Conservation (phyloP, 129 eudicot genomes). For the Chrysanthemum lavandulifolium region DNA sequence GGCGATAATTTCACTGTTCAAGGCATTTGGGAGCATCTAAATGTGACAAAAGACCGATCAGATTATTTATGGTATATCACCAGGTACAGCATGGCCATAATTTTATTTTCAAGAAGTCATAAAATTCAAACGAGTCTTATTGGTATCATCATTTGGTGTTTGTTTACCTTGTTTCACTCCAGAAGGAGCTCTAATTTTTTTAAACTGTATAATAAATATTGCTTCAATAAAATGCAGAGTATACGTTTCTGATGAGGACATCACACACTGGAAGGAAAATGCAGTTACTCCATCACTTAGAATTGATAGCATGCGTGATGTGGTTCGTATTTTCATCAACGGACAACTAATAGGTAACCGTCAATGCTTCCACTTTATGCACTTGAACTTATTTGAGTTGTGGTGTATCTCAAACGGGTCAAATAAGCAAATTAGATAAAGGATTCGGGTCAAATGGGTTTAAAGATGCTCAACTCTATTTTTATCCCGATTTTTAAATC, state of each 20-base stretch:
- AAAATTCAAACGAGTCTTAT: conserved; percentile 12
- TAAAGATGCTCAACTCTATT: too few relatives aligned
- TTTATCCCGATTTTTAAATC: too few relatives aligned
- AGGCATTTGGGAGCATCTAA: conserved; percentile 88
- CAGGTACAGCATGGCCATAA: conserved; percentile 44
- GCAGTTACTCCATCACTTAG: conserved; percentile 55
- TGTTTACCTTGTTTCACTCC: conserved; percentile 6
- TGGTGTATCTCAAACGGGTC: background rate
- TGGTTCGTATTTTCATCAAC: conserved; percentile 74
- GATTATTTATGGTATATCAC: conserved; percentile 93
- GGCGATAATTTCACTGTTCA: conserved; percentile 67
- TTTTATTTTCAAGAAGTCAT: background rate
- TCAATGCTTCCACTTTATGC: conserved; percentile 13
- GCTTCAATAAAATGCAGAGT: conserved; percentile 50
- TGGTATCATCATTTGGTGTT: conserved; percentile 12
- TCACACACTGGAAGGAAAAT: conserved; percentile 66
- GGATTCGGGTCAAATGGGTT: too few relatives aligned
- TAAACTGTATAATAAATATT: conserved; percentile 12
- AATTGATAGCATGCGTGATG: conserved; percentile 95
- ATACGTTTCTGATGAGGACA: conserved; percentile 68
- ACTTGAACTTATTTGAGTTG: background rate
- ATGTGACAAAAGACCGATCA: conserved; percentile 85
- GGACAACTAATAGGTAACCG: conserved; percentile 65
- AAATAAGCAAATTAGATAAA: background rate
- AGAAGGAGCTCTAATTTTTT: background rate